phyloP scores from a whole-genome alignment of 2,329 filamentous ascomycete genomes.

The Monascus ruber region DNA sequence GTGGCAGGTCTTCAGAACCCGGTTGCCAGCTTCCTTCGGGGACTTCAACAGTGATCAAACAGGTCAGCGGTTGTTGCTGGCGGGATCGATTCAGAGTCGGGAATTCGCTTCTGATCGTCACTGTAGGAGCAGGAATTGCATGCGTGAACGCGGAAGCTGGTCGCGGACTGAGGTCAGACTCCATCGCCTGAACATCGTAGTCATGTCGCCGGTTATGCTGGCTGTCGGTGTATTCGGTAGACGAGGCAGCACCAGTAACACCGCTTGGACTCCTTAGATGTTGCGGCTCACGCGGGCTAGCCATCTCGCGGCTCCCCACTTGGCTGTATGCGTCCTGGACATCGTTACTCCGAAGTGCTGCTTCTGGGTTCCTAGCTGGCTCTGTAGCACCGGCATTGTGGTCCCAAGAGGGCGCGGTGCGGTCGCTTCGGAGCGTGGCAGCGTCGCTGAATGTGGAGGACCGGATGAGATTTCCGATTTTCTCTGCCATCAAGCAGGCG shows the following conservation, averaged over 20 bases:
- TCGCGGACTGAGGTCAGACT: conserved; percentile 66
- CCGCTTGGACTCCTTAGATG: conserved; percentile 73
- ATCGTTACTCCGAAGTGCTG: conserved; percentile 14
- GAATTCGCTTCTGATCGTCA: conserved; percentile 95
- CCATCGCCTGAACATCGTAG: conserved; percentile 94
- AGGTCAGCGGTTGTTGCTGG: conserved; percentile 90
- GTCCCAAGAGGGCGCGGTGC: conserved; percentile 54
- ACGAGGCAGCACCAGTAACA: conserved; percentile 60
- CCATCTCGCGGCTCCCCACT: conserved; percentile 31
- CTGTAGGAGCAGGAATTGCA: conserved; percentile 77
- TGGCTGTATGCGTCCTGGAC: conserved; percentile 17
- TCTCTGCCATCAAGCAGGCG: conserved; percentile 48
- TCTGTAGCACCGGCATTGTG: conserved; percentile 17
- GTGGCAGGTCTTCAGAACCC: conserved; percentile 64
- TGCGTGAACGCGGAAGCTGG: conserved; percentile 54
- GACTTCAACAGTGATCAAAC: conserved; percentile 86
- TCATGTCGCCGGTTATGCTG: conserved; percentile 71
- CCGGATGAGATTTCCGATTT: conserved; percentile 85
- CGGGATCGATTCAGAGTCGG: conserved; percentile 84
- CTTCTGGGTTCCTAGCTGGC: conserved; percentile 18
- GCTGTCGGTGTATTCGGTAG: conserved; percentile 67
- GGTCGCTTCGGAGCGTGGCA: conserved; percentile 36
- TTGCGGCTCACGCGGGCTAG: conserved; percentile 31
- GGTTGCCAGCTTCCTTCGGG: conserved; percentile 84
- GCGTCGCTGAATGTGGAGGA: conserved; percentile 61